These are phyloP conservation scores for Phialocephala subalpina DNA, from an alignment of 2,329 filamentous ascomycete genomes.

Conservation along the genomic window DNA sequence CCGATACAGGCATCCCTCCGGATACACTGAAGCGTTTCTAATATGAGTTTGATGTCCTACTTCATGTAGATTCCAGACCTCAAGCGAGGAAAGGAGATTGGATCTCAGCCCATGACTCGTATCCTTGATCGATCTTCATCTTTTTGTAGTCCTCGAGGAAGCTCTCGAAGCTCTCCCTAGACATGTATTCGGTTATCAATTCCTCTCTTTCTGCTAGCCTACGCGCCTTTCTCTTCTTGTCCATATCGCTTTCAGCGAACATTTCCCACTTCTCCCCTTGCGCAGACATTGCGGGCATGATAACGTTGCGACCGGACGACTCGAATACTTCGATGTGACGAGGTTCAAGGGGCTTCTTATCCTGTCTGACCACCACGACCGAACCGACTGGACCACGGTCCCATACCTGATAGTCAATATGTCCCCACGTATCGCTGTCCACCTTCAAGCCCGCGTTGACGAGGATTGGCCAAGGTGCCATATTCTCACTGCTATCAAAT, in stretches of 20 bases:
- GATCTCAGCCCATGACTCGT: not conserved
- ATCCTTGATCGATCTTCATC: not conserved
- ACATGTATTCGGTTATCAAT: not conserved
- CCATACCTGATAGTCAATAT: not conserved
- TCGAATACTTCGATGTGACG: not conserved
- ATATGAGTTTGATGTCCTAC: not conserved
- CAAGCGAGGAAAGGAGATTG: not conserved
- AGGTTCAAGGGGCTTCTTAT: not conserved
- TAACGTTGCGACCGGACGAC: not conserved
- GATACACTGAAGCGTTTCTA: not conserved
- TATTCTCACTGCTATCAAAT: not conserved
- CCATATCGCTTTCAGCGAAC: not conserved
- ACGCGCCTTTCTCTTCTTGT: not conserved
- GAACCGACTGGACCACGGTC: not conserved
- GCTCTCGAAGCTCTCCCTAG: not conserved
- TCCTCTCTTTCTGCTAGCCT: not conserved
- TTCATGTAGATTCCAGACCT: not conserved
- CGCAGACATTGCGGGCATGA: too few relatives aligned
- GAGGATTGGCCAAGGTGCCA: not conserved
- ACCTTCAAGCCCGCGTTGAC: not conserved
- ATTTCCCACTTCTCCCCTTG: not conserved
- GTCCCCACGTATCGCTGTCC: not conserved
- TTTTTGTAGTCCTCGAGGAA: conserved; percentile 5
- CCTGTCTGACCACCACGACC: not conserved
- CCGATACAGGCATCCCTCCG: not conserved